Evolutionary conservation across 1,284 basidiomycete genomes (phyloP), one percentile per base, ranked within the genome.

Genomic region (Baeospora myosura): DNA sequence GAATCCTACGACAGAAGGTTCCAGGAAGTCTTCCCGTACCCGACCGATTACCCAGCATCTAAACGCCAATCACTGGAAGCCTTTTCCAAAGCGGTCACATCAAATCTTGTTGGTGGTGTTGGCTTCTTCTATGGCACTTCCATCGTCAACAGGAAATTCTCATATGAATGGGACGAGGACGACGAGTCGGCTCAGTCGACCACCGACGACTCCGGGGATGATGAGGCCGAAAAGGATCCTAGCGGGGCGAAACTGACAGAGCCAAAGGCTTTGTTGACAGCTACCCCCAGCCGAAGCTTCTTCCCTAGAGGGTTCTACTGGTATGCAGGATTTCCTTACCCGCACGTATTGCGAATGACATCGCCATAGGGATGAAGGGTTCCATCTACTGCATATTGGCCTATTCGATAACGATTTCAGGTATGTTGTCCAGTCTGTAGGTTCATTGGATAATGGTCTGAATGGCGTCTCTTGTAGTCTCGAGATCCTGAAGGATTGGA

Each of bases 271-370:
- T 65, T 97, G n/a, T 66, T 95, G 48, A 94, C 93, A 4, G 93
- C 89, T 0, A 97, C 93, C 0, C 93, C 93, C 1, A 93, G 90
- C 58, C 75, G 94, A 37, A 92, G 88, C 52, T 94, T 96, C 69
- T 97, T 97, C 70, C 93, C 93, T 1, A 74, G 93, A 59, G 93
- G 93, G 17, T 97, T 97, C 60, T 97, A 97, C 62, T 97, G 93
- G 89, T 87, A 58, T 29, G 66, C 42, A 24, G 29, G 17, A n/a
- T 20, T 16, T 6, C 10, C 24, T 12, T 21, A 42, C 20, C 21
- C 43, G 17, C 32, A 26, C 40, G 30, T n/a, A 17, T 31, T 20
- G 22, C 6, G 10, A 14, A 22, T 38, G 37, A 46, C 36, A 47
- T 34, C 30, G 21, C 20, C 33, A 32, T 21, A 88, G 86, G 90